Base-by-base conservation (phyloP, 768 basidiomycete genomes). In the Suillus cothurnatus region DNA sequence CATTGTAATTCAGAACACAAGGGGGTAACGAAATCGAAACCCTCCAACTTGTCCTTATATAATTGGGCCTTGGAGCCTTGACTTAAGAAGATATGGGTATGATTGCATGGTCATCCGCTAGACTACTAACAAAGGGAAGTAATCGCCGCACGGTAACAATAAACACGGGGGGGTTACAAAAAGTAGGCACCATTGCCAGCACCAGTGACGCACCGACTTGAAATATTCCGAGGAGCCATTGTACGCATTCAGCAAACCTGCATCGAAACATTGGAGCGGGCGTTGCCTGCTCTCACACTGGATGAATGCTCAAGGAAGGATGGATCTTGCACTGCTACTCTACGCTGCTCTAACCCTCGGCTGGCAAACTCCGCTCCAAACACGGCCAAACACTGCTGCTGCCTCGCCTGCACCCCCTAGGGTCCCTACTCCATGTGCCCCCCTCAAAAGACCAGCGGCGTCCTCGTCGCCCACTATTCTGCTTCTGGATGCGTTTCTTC, bases 1-100 rank as follows among this genome's bases (percentile, higher is more conserved):
- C 78, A 80, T 80, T 28, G 19, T 21, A 39, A 39, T 39, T 26
- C 39, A 28, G 57, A 26, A 19, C 38, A 28, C 57, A 0, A 21
- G 11, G 26, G 19, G 56, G 56, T 8, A 12, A 28, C 26, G 41
- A 8, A 38, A 53, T 53, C n/a, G n/a, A 5, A 31, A 53, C 28
- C 14, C 26, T 19, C 15, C 7, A 14, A 32, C 31, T 12, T n/a
- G 53, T 12, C 21, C 31, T 55, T 55, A 32, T 32, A 55, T 45
- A 45, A 45, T 49, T 49, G 15, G 14, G 5, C 11, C 52, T 32
- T 32, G 2, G 19, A 6, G 21, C 3, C 28, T 31, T 19, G 50
- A 31, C 26, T 19, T 28, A 15, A 31, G 23, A 32, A 21, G 52
- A 21, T 3, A 7, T 11, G 52, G 8, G 17, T 3, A 19, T 31